Evolutionary conservation across 768 basidiomycete species (phyloP).

Genomic region (Rhodotorula kratochvilovae): DNA sequence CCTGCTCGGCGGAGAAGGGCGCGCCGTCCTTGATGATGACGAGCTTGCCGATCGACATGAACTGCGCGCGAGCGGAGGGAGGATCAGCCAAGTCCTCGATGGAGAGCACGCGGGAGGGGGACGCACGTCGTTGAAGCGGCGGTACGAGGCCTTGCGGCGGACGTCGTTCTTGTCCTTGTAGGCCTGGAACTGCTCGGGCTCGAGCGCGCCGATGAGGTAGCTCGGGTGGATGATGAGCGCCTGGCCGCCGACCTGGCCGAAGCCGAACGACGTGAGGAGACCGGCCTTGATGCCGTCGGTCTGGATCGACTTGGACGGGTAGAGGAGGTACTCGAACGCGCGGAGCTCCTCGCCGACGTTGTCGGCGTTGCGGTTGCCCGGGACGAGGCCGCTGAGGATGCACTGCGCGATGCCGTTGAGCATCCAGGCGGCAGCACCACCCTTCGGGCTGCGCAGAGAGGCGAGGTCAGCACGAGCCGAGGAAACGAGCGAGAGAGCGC

Average conservation of each 20-base stretch:
- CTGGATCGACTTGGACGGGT: slow-evolving; percentile 93
- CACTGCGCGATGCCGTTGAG: slow-evolving; percentile 86
- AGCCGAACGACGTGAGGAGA: slow-evolving; percentile 82
- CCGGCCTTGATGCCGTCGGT: slow-evolving; percentile 59
- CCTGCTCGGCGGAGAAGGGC: slow-evolving; percentile 76
- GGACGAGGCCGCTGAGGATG: slow-evolving; percentile 76
- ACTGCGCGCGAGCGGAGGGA: slow-evolving; percentile 58
- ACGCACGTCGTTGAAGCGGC: slow-evolving; percentile 43
- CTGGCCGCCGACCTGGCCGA: slow-evolving; percentile 96
- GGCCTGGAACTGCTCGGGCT: slow-evolving; percentile 68
- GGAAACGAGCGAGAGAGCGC: background rate
- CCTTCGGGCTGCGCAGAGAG: slow-evolving; percentile 60
- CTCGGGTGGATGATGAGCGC: slow-evolving; percentile 84
- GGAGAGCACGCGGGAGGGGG: background rate
- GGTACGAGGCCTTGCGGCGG: slow-evolving; percentile 63
- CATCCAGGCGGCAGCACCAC: slow-evolving; percentile 72
- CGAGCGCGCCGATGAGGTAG: slow-evolving; percentile 77
- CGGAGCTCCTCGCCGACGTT: slow-evolving; percentile 55
- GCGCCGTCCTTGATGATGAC: slow-evolving; percentile 93
- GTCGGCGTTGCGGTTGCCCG: slow-evolving; percentile 80
- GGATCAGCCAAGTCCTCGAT: background rate
- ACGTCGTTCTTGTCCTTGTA: slow-evolving; percentile 66
- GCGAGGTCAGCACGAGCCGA: background rate
- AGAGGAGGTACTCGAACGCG: slow-evolving; percentile 83
- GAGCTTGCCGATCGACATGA: slow-evolving; percentile 49